Conservation (phyloP, 169 alveolate genomes). For the Babesia bigemina region DNA sequence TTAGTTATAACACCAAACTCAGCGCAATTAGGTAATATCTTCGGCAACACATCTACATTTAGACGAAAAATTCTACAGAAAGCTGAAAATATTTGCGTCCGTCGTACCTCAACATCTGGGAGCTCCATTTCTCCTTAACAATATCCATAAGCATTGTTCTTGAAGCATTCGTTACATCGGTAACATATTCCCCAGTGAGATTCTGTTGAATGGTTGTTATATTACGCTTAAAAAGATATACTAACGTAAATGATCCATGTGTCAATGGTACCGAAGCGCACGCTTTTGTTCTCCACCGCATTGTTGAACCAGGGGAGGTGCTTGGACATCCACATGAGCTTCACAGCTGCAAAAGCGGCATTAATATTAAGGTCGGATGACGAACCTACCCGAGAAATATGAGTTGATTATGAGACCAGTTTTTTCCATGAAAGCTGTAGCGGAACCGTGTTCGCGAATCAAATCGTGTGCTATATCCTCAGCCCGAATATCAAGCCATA, state of each 20-base stretch:
- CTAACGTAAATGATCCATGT: slow-evolving; percentile 83
- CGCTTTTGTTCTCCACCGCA: slow-evolving; percentile 70
- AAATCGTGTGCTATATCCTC: slow-evolving; percentile 74
- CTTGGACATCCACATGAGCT: slow-evolving; percentile 82
- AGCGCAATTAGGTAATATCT: slow-evolving; percentile 71
- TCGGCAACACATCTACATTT: slow-evolving; percentile 67
- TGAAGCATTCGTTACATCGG: slow-evolving; percentile 93
- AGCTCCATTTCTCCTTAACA: slow-evolving; percentile 84
- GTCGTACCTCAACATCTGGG: slow-evolving; percentile 78
- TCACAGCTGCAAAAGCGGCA: slow-evolving; percentile 48
- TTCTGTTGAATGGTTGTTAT: slow-evolving; percentile 26
- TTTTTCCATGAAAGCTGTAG: slow-evolving; percentile 73
- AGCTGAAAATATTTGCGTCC: slow-evolving; percentile 37
- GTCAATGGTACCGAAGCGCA: slow-evolving; percentile 87
- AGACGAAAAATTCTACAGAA: slow-evolving; percentile 43
- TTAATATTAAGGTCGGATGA: slow-evolving; percentile 44
- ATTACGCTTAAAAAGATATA: background rate
- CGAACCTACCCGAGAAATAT: slow-evolving; percentile 86
- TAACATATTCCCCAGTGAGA: slow-evolving; percentile 81
- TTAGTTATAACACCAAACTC: slow-evolving; percentile 71
- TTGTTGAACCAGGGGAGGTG: slow-evolving; percentile 70
- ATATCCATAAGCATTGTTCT: slow-evolving; percentile 90
- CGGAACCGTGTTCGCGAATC: slow-evolving; percentile 66
- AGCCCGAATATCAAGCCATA: slow-evolving; percentile 92
- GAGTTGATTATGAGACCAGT: slow-evolving; percentile 90